Evolutionary conservation across 2,329 filamentous ascomycete species (phyloP), one percentile per base, ranked within the genome.

Genomic region (Hymenoscyphus fraxineus): DNA sequence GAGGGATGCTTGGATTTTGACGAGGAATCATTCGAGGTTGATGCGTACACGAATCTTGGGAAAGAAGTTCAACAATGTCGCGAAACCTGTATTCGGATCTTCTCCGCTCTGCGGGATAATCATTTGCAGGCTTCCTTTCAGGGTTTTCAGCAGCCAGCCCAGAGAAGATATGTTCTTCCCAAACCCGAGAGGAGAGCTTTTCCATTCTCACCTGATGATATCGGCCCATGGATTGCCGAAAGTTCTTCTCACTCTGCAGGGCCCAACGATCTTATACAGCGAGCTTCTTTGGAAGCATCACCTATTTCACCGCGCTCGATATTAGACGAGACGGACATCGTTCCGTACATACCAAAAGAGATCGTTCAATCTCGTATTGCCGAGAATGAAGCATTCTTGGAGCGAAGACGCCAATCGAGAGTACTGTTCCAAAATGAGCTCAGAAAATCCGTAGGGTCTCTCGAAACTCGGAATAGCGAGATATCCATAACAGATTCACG

Each of bases 91-190:
- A 59, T 72, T 41, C 56, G 63, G 27, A 71, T 74, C 51, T 71
- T 74, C 58, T 60, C 68, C 39, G 59, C 58, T 39, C 47, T 73
- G 13, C 64, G 66, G 39, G 70, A 69, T 65, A 61, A 62, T 54
- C 66, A 68, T 39, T 59, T 64, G 35, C 59, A 60, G 27, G 59
- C 27, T 6, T 58, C 10, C n/a, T 22, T 63, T 93, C 64, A 65
- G 19, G 64, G 13, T 0, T 57, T 32, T n/a, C 44, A 12, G 7
- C 7, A 10, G 22, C n/a, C n/a, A 27, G 44, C 44, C 22, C 44
- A 22, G 19, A 27, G 44, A 51, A 51, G 44, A 22, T 19, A 51
- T 56, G 59, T n/a, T 13, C 15, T 3, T n/a, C n/a, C 12, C n/a
- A 15, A 61, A 7, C 38, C 54, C 51, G 27, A 58, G 32, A 15